These are phyloP conservation scores for Verticillium nonalfalfae DNA, from an alignment of 2,329 filamentous ascomycete genomes.

Conservation along the genomic window DNA sequence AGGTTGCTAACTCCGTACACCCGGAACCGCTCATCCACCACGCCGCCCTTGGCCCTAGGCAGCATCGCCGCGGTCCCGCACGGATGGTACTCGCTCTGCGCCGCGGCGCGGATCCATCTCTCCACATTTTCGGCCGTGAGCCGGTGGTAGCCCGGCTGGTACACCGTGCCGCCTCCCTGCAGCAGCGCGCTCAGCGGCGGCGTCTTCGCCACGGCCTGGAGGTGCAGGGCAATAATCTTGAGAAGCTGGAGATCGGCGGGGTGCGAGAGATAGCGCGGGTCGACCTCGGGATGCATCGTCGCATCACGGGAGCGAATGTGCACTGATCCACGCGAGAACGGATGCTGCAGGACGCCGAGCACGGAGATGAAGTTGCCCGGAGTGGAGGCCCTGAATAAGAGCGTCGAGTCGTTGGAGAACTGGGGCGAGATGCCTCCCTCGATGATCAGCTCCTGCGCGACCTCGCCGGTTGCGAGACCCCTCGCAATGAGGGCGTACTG, in stretches of 20 bases:
- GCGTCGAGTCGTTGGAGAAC: constrained; percentile 6
- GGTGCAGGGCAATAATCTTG: constrained; percentile 3
- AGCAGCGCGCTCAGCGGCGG: constrained; percentile 6
- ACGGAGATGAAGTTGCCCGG: constrained; percentile 5
- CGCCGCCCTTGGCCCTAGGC: constrained; percentile 16
- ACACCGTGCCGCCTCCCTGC: constrained; percentile 1
- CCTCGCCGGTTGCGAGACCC: constrained; percentile 1
- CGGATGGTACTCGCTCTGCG: constrained; percentile 11
- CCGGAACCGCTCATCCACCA: constrained; percentile 20
- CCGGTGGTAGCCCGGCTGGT: constrained; percentile 6
- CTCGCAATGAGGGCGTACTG: constrained; percentile 5
- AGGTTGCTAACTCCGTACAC: constrained; percentile 21
- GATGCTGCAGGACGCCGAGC: constrained; percentile 8
- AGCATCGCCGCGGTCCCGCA: constrained; percentile 9
- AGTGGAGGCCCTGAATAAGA: constrained; percentile 4
- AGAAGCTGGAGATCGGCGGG: constrained; percentile 5
- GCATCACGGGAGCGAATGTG: constrained; percentile 6
- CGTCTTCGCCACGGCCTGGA: constrained; percentile 3
- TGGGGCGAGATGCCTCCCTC: constrained; percentile 9
- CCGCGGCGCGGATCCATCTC: constrained; percentile 1
- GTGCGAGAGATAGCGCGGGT: constrained; percentile 8
- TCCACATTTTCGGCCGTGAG: constrained; percentile 5
- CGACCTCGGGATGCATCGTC: constrained; percentile 1
- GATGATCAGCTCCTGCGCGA: constrained; percentile 5
- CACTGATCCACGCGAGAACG: constrained; percentile 5